These are phyloP conservation scores for Calcarisporium arbuscula DNA, from an alignment of 2,329 filamentous ascomycete genomes.

Conservation along the genomic window DNA sequence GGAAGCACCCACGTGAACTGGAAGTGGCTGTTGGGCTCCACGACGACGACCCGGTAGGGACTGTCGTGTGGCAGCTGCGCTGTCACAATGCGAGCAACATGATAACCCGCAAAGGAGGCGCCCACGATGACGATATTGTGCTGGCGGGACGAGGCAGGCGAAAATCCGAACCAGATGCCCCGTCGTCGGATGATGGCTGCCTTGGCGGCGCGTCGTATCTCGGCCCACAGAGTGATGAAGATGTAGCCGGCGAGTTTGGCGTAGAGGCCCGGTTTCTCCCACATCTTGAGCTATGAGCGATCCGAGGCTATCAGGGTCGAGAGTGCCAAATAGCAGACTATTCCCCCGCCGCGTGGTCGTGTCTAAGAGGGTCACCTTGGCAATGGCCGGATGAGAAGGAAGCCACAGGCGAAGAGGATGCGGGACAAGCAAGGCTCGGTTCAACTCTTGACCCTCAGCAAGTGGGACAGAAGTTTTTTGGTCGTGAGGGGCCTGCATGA, in stretches of 20 bases:
- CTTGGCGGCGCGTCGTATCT: conserved; percentile 13
- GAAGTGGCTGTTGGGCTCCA: conserved; percentile 56
- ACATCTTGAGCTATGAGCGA: conserved; percentile 11
- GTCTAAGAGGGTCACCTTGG: too few relatives aligned
- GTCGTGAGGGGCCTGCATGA: too few relatives aligned
- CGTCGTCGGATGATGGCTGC: conserved; percentile 10
- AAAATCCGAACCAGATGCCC: conserved; percentile 9
- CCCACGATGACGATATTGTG: conserved; percentile 49
- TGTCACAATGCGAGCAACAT: conserved; percentile 41
- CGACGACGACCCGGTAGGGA: conserved; percentile 43
- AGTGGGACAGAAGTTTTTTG: too few relatives aligned
- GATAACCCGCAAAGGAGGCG: conserved; percentile 51
- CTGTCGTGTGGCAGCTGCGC: conserved; percentile 38
- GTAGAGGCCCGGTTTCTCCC: conserved; percentile 23
- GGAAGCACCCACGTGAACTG: conserved; percentile 56
- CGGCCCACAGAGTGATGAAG: conserved; percentile 15
- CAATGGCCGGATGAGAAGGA: too few relatives aligned
- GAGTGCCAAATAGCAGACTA: background rate
- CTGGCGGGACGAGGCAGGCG: conserved; percentile 16
- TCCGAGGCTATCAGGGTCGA: background rate
- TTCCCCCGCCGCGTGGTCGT: background rate
- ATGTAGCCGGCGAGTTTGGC: conserved; percentile 21
- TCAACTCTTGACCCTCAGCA: too few relatives aligned
- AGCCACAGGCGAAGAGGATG: too few relatives aligned
- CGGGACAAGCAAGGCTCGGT: too few relatives aligned